phyloP scores from a whole-genome alignment of 2,329 filamentous ascomycete species.

The Colletotrichum destructivum region DNA sequence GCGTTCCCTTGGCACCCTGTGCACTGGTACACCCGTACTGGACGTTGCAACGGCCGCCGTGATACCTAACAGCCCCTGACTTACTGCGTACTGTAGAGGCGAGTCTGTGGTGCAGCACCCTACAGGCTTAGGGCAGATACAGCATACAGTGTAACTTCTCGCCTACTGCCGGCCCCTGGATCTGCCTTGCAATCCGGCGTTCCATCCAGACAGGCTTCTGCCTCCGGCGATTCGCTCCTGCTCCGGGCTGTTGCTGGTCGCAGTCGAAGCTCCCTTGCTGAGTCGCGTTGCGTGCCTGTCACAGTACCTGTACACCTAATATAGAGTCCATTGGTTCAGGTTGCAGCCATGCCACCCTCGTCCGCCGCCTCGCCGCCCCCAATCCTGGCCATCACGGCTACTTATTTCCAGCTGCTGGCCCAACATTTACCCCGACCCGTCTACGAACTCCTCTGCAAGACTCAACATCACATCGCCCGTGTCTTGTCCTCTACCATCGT shows the following conservation, averaged over 20 bases:
- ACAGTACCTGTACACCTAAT: neutral
- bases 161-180: too few species aligned
- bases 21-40: too few species aligned
- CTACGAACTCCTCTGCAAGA: conserved; percentile 25
- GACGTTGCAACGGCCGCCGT: conserved; percentile 4
- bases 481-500: conserved; percentile 27
- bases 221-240: neutral
- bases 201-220: neutral
- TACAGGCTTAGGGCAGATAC: too few species aligned
- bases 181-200: neutral
- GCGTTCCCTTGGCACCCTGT: conserved; percentile 11
- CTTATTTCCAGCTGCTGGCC: conserved; percentile 33
- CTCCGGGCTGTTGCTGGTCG: conserved; percentile 1
- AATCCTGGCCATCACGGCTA: conserved; percentile 38
- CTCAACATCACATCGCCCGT: conserved; percentile 15
- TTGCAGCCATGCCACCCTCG: conserved; percentile 26
- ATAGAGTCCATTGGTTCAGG: conserved; percentile 15
- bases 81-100: too few species aligned
- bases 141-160: too few species aligned
- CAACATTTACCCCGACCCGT: conserved; percentile 38
- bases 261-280: neutral
- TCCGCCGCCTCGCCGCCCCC: conserved; percentile 30
- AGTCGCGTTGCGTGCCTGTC: neutral
- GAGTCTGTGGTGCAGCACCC: too few species aligned
- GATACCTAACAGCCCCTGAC: neutral